Evolutionary conservation across 2,329 filamentous ascomycete genomes (phyloP), one percentile per base, ranked within the genome.

Genomic region (Penicillium sp.): DNA sequence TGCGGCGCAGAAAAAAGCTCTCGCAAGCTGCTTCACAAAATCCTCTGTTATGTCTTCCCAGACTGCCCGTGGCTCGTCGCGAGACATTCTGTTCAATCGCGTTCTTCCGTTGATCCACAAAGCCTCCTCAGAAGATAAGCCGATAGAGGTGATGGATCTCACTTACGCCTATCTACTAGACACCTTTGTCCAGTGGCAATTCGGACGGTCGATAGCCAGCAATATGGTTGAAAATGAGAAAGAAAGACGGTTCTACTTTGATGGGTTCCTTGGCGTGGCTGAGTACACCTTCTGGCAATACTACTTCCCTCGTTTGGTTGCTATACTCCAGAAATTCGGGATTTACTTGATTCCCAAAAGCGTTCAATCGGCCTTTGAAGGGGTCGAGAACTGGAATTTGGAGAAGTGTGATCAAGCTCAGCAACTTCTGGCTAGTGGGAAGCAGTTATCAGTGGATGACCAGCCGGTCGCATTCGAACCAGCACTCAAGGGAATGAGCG

Each of bases 401-500:
- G 38, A 47, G 13, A 56, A 56, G 35, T 56, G 53, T 40, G 53
- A 56, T 35, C 12, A 45, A 33, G 53, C 53, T 10, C 53, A 56
- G 13, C 38, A 56, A 35, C 53, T 47, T 4, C 19, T 56, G 2
- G 53, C 53, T 2, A 56, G 40, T 30, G 37, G 40, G 7, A 45
- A 56, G 19, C n/a, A 51, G 17, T 10, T 51, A 1, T 30, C 26
- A 30, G 26, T 33, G 26, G 47, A 51, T 33, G 47, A 51, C n/a
- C 26, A 51, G 13, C 47, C 47, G 8, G 30, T 51, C 28, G 47
- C 28, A 33, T 51, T 51, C 28, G 47, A 51, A 33, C 47, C 26
- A 51, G 47, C 28, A 10, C 47, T 51, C 1, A 51, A 51, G n/a
- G 26, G 26, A 19, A 51, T 51, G 47, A 51, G 47, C 15, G 47